phyloP scores from a whole-genome alignment of 345 rosid genomes.

The Microcos paniculata region DNA sequence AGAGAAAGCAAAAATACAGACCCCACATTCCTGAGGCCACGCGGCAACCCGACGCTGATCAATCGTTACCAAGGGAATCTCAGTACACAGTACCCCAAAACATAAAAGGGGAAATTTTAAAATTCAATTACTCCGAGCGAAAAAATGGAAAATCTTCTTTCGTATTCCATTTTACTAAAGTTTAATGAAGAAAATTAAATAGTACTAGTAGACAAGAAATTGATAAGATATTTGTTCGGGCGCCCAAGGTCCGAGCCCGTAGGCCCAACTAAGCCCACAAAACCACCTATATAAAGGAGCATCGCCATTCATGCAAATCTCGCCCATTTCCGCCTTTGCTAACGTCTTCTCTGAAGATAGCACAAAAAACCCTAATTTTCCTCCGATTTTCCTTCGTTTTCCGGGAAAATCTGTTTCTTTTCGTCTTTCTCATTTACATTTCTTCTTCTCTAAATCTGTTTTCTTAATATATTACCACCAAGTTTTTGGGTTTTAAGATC shows the following conservation, averaged over 20 bases:
- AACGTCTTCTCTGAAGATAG: constrained; percentile 12
- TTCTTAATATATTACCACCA: background rate
- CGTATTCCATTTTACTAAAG: background rate
- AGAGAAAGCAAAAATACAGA: background rate
- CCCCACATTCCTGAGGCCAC: constrained; percentile 32
- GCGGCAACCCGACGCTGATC: constrained; percentile 65
- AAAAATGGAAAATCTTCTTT: background rate
- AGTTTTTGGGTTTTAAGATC: constrained; percentile 15
- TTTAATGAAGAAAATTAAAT: background rate
- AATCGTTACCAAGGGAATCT: constrained; percentile 22
- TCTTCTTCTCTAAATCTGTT: background rate
- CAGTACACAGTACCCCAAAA: background rate
- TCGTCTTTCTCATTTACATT: background rate
- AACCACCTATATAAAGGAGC: constrained; percentile 46
- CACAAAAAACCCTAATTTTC: constrained; percentile 4
- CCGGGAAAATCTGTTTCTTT: constrained; percentile 21
- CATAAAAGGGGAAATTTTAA: background rate
- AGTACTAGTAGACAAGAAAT: constrained; percentile 4
- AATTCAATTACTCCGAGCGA: background rate
- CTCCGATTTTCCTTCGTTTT: constrained; percentile 20
- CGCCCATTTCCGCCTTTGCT: constrained; percentile 41
- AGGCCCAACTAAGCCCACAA: constrained; percentile 13
- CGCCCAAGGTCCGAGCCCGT: constrained; percentile 22
- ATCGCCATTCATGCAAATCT: constrained; percentile 48
- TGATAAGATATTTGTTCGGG: constrained; percentile 20